Conservation (phyloP, 345 rosid species). For the Moricandia arvensis region DNA sequence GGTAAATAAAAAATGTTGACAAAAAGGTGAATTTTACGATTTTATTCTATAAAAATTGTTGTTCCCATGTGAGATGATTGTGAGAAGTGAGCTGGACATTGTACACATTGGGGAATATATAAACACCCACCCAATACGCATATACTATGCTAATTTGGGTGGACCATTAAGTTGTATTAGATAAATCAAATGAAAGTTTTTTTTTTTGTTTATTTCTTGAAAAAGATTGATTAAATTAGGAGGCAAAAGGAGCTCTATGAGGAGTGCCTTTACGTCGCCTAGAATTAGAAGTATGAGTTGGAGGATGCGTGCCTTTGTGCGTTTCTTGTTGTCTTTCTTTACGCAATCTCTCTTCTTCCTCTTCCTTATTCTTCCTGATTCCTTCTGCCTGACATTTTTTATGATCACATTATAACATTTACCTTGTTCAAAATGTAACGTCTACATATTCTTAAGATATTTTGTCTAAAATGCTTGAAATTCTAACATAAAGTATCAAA, state of each 20-base stretch:
- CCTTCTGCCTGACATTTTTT: conserved; percentile 61
- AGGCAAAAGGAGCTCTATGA: conserved; percentile 79
- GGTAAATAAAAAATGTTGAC: not conserved
- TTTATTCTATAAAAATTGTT: conserved; percentile 25
- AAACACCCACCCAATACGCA: conserved; percentile 22
- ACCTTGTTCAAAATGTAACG: conserved; percentile 10
- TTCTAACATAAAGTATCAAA: not conserved
- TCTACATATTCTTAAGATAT: not conserved
- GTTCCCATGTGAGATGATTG: conserved; percentile 31
- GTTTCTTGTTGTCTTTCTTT: conserved; percentile 60
- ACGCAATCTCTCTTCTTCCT: conserved; percentile 59
- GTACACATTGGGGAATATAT: conserved; percentile 27
- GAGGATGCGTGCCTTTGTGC: conserved; percentile 53
- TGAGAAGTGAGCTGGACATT: conserved; percentile 39
- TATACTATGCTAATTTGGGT: conserved; percentile 16
- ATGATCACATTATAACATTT: conserved; percentile 6
- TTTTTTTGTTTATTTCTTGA: not conserved
- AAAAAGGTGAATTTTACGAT: not conserved
- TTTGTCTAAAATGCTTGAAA: not conserved
- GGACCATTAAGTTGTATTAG: conserved; percentile 20
- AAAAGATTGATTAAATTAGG: conserved; percentile 40
- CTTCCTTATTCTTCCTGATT: conserved; percentile 56
- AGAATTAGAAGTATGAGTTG: conserved; percentile 52
- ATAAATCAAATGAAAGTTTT: not conserved
- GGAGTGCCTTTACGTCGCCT: conserved; percentile 92